Evolutionary conservation across 306 rosid species (phyloP).

Genomic region (Hylodesmum podocarpum): DNA sequence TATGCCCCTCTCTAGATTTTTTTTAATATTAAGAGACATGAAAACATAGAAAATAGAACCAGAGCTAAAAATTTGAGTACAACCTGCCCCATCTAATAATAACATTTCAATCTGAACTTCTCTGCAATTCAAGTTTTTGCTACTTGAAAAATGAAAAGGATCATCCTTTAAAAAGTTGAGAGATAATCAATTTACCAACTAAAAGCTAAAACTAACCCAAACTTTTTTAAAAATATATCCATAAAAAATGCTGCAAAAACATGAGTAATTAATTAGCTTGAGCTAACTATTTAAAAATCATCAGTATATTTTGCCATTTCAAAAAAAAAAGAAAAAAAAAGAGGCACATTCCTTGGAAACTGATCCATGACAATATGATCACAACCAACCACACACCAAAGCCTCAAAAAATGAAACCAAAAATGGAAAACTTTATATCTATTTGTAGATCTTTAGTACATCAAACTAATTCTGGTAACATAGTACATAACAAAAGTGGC

Average conservation of each 20-base stretch:
- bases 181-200: not conserved
- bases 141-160: not conserved
- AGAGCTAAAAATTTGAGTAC: not conserved
- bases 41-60: constrained; percentile 22
- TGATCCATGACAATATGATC: not conserved
- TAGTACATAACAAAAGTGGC: constrained; percentile 2
- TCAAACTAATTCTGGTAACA: not conserved
- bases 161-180: not conserved
- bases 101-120: constrained; percentile 7
- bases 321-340: too few relatives aligned
- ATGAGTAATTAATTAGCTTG: not conserved
- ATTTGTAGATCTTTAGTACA: constrained; percentile 6
- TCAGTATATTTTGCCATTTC: not conserved
- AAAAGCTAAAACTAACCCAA: not conserved
- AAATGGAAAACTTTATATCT: constrained; percentile 10
- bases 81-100: not conserved
- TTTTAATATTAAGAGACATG: constrained; percentile 1
- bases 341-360: not conserved
- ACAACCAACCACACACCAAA: not conserved
- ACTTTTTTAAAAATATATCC: not conserved
- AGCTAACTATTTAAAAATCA: not conserved
- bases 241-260: not conserved
- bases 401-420: constrained; percentile 1
- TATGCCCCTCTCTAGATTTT: not conserved
- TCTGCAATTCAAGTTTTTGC: constrained; percentile 8